Percentiles rank a stretch among this genome's conserved stretches.
Conservation (phyloP, 768 basidiomycete genomes). For the Rhizopogon vinicolor region DNA sequence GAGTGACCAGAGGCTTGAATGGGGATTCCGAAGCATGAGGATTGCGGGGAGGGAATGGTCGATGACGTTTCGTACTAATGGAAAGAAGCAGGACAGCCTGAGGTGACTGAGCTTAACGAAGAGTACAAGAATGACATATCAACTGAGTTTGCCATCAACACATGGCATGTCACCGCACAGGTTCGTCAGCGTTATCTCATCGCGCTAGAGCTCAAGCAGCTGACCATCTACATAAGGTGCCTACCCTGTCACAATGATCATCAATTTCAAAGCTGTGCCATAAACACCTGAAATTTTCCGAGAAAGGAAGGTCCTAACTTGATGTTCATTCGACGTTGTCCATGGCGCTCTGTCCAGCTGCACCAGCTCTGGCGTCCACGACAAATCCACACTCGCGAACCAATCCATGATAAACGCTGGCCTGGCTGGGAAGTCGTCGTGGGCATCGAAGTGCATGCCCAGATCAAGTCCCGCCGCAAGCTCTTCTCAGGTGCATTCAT, state of each 20-base stretch:
- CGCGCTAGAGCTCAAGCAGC: neutral
- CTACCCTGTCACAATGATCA: neutral
- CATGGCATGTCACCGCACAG: neutral
- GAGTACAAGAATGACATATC: neutral
- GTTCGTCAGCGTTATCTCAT: neutral
- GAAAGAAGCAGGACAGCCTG: too few relatives aligned
- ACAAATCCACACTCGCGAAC: slow-evolving; percentile 5
- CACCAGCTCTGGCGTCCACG: slow-evolving; percentile 12
- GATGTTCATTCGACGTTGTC: slow-evolving; percentile 17
- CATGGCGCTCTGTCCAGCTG: slow-evolving; percentile 9
- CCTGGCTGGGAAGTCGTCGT: slow-evolving; percentile 88
- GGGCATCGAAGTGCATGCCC: slow-evolving; percentile 94
- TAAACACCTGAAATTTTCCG: neutral
- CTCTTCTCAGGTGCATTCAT: slow-evolving; percentile 63
- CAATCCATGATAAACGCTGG: slow-evolving; percentile 43
- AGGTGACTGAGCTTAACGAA: neutral
- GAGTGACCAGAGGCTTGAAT: slow-evolving; percentile 14
- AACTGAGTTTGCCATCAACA: too few relatives aligned
- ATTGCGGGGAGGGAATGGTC: neutral
- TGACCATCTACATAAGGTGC: neutral
- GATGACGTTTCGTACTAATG: neutral
- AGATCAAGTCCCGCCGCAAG: slow-evolving; percentile 83
- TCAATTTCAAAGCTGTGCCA: neutral
- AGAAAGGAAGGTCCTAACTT: slow-evolving; percentile 11
- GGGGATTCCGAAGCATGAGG: neutral